Percentiles rank a stretch among this genome's conserved stretches.
Evolutionary conservation across 192 early-diverging fungal genomes (phyloP).

Genomic region (Backusella westeae): DNA sequence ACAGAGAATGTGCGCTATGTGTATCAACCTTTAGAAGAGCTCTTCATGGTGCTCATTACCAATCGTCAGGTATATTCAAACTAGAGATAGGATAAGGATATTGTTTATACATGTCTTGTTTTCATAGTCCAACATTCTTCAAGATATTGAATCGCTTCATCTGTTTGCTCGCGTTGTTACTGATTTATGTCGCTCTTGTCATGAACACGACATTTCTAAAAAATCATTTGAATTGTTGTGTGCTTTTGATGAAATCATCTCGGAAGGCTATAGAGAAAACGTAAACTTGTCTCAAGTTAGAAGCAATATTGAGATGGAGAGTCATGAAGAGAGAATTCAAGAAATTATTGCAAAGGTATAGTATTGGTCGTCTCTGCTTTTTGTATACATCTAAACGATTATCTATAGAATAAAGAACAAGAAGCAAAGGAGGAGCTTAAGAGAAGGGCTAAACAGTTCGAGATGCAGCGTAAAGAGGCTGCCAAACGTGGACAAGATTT

Average conservation of each 20-base stretch:
- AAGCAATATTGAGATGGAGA: slow-evolving; percentile 96
- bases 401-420: slow-evolving; percentile 81
- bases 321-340: slow-evolving; percentile 96
- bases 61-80: slow-evolving; percentile 60
- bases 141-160: slow-evolving; percentile 97
- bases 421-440: slow-evolving; percentile 98
- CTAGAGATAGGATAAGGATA: neutral
- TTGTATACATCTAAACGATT: neutral
- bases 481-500: slow-evolving; percentile 48
- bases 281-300: slow-evolving; percentile 89
- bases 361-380: neutral
- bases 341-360: slow-evolving; percentile 85
- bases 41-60: slow-evolving; percentile 96
- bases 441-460: slow-evolving; percentile 86
- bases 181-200: slow-evolving; percentile 82
- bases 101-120: neutral
- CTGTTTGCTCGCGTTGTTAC: slow-evolving; percentile 90
- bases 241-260: slow-evolving; percentile 96
- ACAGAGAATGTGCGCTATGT: slow-evolving; percentile 97
- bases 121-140: slow-evolving; percentile 85
- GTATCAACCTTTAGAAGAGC: slow-evolving; percentile 96
- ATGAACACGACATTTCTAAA: slow-evolving; percentile 82
- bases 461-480: slow-evolving; percentile 84
- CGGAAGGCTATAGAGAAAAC: slow-evolving; percentile 89
- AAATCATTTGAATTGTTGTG: slow-evolving; percentile 88